These are phyloP conservation scores for Lipomyces spencermartinsiae DNA, from an alignment of 805 yeast genomes.

Conservation along the genomic window DNA sequence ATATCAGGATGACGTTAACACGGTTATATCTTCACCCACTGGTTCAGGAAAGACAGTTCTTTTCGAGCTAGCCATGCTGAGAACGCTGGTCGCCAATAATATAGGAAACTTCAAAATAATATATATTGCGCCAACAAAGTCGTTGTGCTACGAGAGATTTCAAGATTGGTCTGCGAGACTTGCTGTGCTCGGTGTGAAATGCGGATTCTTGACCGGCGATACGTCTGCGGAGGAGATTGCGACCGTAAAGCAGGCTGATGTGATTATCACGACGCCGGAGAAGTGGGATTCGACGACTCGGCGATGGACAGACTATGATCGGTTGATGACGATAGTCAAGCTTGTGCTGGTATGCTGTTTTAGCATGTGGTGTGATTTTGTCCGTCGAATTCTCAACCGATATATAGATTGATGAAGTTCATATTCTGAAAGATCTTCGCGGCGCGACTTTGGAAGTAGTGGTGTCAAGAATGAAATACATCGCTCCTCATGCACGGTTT, in stretches of 20 bases:
- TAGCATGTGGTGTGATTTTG: conserved; percentile 54
- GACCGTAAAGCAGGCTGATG: conserved; percentile 54
- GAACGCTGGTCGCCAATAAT: conserved; percentile 39
- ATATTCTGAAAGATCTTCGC: conserved; percentile 53
- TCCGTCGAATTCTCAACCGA: not conserved
- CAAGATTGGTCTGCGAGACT: conserved; percentile 56
- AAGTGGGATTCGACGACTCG: conserved; percentile 66
- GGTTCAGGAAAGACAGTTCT: conserved; percentile 66
- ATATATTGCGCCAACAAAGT: conserved; percentile 67
- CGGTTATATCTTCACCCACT: conserved; percentile 61
- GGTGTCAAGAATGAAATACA: conserved; percentile 55
- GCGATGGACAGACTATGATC: conserved; percentile 54
- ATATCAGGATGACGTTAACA: conserved; percentile 50
- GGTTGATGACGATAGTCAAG: conserved; percentile 51
- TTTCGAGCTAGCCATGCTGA: conserved; percentile 59
- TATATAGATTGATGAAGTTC: conserved; percentile 67
- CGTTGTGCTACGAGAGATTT: conserved; percentile 59
- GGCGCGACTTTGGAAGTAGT: conserved; percentile 59
- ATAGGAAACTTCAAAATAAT: conserved; percentile 42
- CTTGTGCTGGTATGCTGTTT: conserved; percentile 58
- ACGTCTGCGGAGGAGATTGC: conserved; percentile 55
- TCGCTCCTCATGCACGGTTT: conserved; percentile 50
- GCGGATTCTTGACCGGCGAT: conserved; percentile 63
- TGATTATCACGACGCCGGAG: conserved; percentile 66
- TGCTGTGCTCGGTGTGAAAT: conserved; percentile 49